These are phyloP conservation scores for Coniosporium apollinis DNA, from an alignment of 495 filamentous ascomycete species.

Conservation along the genomic window DNA sequence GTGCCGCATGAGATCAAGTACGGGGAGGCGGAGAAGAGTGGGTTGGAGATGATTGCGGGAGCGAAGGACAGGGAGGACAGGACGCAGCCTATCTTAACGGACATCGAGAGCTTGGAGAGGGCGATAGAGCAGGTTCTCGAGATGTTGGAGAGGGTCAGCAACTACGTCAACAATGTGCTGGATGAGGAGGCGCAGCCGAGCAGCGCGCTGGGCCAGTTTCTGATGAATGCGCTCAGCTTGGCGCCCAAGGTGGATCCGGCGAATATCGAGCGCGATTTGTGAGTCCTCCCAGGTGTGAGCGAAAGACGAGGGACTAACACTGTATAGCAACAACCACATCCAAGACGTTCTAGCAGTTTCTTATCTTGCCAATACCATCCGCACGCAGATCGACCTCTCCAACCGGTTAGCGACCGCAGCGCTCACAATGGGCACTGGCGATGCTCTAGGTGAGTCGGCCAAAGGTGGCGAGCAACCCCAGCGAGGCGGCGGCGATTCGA, in stretches of 20 bases:
- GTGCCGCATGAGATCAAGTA: conserved; percentile 86
- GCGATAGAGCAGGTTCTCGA: conserved; percentile 69
- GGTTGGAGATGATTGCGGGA: conserved; percentile 67
- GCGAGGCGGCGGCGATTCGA: conserved; percentile 6
- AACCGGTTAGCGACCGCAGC: conserved; percentile 80
- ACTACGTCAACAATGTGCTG: conserved; percentile 74
- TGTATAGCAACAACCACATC: conserved; percentile 79
- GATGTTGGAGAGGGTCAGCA: conserved; percentile 75
- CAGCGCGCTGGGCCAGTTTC: conserved; percentile 79
- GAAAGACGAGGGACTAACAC: conserved; percentile 6
- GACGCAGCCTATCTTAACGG: conserved; percentile 51
- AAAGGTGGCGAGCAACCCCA: conserved; percentile 8
- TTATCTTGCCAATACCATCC: conserved; percentile 95
- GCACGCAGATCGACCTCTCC: conserved; percentile 95
- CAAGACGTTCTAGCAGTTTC: conserved; percentile 95
- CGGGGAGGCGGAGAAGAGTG: conserved; percentile 80
- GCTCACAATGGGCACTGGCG: conserved; percentile 36
- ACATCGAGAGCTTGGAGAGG: conserved; percentile 74
- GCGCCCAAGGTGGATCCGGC: conserved; percentile 82
- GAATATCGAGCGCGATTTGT: conserved; percentile 90
- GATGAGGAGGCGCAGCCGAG: conserved; percentile 50
- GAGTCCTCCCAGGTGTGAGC: conserved; percentile 18
- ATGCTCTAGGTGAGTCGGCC: conserved; percentile 8
- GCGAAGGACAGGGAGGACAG: conserved; percentile 68
- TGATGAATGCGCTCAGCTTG: conserved; percentile 78